Conservation (phyloP, 306 rosid genomes). For the Cucumis melo region DNA sequence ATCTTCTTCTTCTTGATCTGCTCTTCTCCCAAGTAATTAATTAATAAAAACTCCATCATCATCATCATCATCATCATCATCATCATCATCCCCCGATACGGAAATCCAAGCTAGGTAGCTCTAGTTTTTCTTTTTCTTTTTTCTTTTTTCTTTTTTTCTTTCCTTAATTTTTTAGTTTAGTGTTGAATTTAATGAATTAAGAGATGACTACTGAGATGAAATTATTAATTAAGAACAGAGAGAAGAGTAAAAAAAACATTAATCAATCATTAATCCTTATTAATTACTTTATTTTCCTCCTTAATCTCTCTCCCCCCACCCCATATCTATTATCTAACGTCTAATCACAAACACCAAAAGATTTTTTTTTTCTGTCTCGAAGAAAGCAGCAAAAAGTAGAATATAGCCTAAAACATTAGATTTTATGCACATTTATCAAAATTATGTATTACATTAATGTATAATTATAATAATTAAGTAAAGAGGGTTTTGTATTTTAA, state of each 20-base stretch:
- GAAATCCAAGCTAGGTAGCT: constrained; percentile 20
- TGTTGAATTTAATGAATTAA: neutral
- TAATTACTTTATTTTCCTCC: neutral
- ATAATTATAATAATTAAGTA: neutral
- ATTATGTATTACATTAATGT: neutral
- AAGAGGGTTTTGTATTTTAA: neutral
- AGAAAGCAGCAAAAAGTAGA: constrained; percentile 77
- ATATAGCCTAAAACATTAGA: neutral
- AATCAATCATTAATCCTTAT: neutral
- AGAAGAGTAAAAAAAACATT: neutral
- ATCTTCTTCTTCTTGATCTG: constrained; percentile 77
- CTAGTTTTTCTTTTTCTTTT: neutral
- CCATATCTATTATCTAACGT: constrained; percentile 19
- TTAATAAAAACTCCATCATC: constrained; percentile 14
- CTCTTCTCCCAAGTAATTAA: neutral
- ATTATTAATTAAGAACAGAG: neutral
- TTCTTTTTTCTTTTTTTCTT: neutral
- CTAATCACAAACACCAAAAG: constrained; percentile 17
- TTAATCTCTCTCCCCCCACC: too few species aligned
- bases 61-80: neutral
- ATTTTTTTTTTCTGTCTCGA: constrained; percentile 30
- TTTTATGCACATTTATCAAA: constrained; percentile 1
- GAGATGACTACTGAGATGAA: neutral
- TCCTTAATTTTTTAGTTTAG: neutral
- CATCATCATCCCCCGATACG: constrained; percentile 15